phyloP scores from a whole-genome alignment of 495 filamentous ascomycete species.

The Aspergillus conjunctus region DNA sequence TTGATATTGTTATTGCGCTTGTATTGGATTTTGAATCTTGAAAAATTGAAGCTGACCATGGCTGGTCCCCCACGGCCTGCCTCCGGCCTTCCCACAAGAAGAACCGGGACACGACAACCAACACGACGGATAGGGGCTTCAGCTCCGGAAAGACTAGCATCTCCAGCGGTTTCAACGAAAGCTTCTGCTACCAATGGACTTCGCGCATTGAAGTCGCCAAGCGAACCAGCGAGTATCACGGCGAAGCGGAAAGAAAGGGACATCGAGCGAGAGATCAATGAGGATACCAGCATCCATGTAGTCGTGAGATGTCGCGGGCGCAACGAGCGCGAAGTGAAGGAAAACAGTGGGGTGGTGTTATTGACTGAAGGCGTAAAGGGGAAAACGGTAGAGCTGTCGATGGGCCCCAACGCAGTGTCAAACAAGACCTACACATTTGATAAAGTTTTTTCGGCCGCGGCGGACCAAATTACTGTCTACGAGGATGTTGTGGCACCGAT shows the following conservation, averaged over 20 bases:
- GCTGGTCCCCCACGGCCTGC: constrained; percentile 57
- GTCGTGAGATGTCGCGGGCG: constrained; percentile 93
- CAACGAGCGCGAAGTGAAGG: constrained; percentile 85
- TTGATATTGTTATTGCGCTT: constrained; percentile 8
- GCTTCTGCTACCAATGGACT: constrained; percentile 50
- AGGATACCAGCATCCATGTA: constrained; percentile 96
- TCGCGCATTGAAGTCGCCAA: constrained; percentile 42
- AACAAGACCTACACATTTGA: constrained; percentile 98
- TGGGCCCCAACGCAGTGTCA: constrained; percentile 88
- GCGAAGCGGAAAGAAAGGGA: constrained; percentile 82
- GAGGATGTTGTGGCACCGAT: constrained; percentile 93
- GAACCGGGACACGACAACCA: constrained; percentile 59
- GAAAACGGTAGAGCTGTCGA: constrained; percentile 78
- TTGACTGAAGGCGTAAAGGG: constrained; percentile 84
- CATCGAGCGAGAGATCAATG: constrained; percentile 68
- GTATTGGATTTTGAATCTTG: too few relatives aligned
- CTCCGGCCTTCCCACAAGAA: constrained; percentile 53
- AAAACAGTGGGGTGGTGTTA: constrained; percentile 91
- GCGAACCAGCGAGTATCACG: constrained; percentile 45
- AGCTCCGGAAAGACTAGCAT: constrained; percentile 49
- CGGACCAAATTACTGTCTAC: constrained; percentile 88
- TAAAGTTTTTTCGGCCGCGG: constrained; percentile 93
- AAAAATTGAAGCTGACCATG: constrained; percentile 36
- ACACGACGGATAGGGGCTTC: constrained; percentile 39
- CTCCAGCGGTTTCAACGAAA: constrained; percentile 64